Evolutionary conservation across 2,329 filamentous ascomycete species (phyloP), one percentile per base, ranked within the genome.

Genomic region (Fusarium chaquense): DNA sequence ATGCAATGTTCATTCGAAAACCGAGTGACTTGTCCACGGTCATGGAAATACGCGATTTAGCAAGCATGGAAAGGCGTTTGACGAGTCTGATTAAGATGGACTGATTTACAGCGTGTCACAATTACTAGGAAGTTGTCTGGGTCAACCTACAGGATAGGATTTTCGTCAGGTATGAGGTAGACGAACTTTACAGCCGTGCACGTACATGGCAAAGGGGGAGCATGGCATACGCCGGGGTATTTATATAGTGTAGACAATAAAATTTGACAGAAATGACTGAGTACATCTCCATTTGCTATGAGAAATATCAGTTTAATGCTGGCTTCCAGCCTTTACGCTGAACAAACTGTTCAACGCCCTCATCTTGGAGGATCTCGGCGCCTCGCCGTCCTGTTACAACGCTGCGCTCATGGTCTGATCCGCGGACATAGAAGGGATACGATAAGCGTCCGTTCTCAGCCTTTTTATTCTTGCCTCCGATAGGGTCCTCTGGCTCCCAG

Each of bases 311-410:
- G 16, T 79, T 80, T 57, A 85, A 47, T 5, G 84, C 78, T 5
- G 83, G 78, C 43, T 73, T 83, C 90, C 90, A 92, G 8, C 88
- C 88, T 73, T 85, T 87, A 56, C 90, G 81, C 6, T 83, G 83
- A 8, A 85, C 75, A 75, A 87, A 92, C 2, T 82, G 83, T 22
- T 80, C 75, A 3, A 92, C 86, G 0, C 84, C 84, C 71, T 91
- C 89, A 70, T 92, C 89, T 24, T 73, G 76, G 47, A 93, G 80
- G 5, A 92, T 83, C 26, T 92, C 88, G 6, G 75, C 78, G 3
- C 86, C 88, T 12, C 81, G 79, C 54, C 90, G 81, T 2, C 89
- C 89, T 3, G 90, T 93, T 5, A 93, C 82, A 4, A 92, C 80
- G 73, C 90, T 93, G n/a, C 84, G 82, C 78, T 93, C 90, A 38